Evolutionary conservation across 2,329 filamentous ascomycete species (phyloP), one percentile per base, ranked within the genome.

Genomic region (Paecilomyces fulvus): DNA sequence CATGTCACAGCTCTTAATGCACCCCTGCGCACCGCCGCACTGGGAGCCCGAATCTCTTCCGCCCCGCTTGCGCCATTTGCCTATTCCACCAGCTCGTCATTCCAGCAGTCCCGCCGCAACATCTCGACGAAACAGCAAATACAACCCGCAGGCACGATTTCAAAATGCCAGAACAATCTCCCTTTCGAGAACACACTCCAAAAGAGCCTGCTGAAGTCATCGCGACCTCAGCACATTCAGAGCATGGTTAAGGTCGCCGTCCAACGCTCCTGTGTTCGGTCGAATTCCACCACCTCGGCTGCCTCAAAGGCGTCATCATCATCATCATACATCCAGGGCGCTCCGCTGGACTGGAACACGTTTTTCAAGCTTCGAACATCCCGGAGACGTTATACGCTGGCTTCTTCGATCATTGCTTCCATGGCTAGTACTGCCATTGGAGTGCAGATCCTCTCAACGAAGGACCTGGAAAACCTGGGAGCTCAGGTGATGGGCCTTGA

Each of bases 341-440:
- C 72, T 33, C 67, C 73, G n/a, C 83, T 92, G 48, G 83, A 90
- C 75, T 97, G 92, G 92, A 87, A 96, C 77, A 85, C 84, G 54
- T 97, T 96, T 79, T 95, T 97, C 80, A 84, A 85, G 70, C 86
- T 97, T 58, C 90, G 92, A 67, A 88, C 90, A 65, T 88, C 86
- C 58, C 89, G 92, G 56, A 87, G 92, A 59, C 84, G 89, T 65
- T 88, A 92, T 77, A 90, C 92, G 70, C 82, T 95, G 37, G 82
- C 81, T 52, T 91, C 90, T 61, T 92, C 89, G 51, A 79, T 90
- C 54, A 70, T 84, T 31, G 83, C 83, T 31, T 86, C 86, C 48
- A 61, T 86, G 5, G 75, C 79, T 11, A 83, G 83, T 58, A 87
- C 89, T 1, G 77, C 80, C 2, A 60, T 66, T 8, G 75, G 74